Percentiles rank a stretch among this genome's conserved stretches.
phyloP scores from a whole-genome alignment of 768 basidiomycete genomes.

The Daedaleopsis sinensis region DNA sequence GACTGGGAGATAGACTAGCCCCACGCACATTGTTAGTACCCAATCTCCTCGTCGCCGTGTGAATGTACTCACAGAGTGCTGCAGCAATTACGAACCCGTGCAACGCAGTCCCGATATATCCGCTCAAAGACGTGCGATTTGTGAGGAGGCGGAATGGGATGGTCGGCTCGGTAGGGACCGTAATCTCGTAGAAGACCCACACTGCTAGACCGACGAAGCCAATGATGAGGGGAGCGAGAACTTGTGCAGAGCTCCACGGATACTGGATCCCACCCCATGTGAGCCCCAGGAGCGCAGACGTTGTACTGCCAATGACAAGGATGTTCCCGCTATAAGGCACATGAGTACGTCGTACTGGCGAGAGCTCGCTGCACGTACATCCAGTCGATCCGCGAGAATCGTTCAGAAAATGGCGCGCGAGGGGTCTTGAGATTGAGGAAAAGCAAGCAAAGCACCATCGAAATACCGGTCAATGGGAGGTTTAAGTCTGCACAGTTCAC shows the following conservation, averaged over 20 bases:
- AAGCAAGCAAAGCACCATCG: background rate
- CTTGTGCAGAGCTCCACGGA: slow-evolving; percentile 34
- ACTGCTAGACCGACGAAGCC: slow-evolving; percentile 32
- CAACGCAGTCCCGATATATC: slow-evolving; percentile 31
- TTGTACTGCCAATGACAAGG: slow-evolving; percentile 24
- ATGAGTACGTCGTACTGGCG: background rate
- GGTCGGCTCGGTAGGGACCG: slow-evolving; percentile 7
- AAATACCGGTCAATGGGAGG: slow-evolving; percentile 8
- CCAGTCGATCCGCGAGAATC: slow-evolving; percentile 39
- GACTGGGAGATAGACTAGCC: slow-evolving; percentile 42
- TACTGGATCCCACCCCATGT: slow-evolving; percentile 39
- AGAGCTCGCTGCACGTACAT: slow-evolving; percentile 28
- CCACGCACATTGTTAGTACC: background rate
- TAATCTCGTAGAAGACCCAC: slow-evolving; percentile 3
- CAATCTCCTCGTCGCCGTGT: background rate
- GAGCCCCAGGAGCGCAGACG: slow-evolving; percentile 18
- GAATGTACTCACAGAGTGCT: slow-evolving; percentile 27
- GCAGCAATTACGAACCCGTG: slow-evolving; percentile 18
- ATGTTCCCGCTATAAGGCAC: slow-evolving; percentile 25
- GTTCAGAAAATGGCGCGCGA: slow-evolving; percentile 24
- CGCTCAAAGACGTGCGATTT: slow-evolving; percentile 13
- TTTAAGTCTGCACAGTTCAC: slow-evolving; percentile 8
- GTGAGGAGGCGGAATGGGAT: slow-evolving; percentile 6
- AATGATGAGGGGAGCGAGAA: slow-evolving; percentile 39
- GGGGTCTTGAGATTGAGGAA: slow-evolving; percentile 24